Conservation (phyloP, 257 asterid species). For the Mitragyna speciosa region DNA sequence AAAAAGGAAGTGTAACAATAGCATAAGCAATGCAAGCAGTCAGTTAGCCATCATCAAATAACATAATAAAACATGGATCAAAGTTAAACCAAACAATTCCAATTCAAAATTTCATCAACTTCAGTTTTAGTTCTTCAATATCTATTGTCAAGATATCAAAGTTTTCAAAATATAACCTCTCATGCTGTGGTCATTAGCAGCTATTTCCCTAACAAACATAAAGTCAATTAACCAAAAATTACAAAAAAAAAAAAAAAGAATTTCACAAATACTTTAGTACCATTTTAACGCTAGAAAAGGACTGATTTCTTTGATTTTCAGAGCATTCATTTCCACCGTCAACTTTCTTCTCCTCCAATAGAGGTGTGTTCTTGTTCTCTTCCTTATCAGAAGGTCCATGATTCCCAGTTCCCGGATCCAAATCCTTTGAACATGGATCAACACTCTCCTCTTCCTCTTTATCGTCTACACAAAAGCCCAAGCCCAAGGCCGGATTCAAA, state of each 20-base stretch:
- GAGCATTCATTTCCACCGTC: too few relatives aligned
- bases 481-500: conserved; percentile 8
- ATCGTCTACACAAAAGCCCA: conserved; percentile 6
- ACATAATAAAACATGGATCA: not conserved
- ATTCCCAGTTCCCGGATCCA: not conserved
- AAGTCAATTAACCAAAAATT: not conserved
- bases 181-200: not conserved
- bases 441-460: not conserved
- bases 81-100: not conserved
- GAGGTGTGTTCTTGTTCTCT: not conserved
- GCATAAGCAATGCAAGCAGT: not conserved
- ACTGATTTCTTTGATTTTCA: not conserved
- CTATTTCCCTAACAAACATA: not conserved
- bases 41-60: not conserved
- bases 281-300: conserved; percentile 9
- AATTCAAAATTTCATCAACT: not conserved
- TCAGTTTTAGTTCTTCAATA: not conserved
- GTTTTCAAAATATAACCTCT: not conserved
- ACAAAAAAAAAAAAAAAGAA: not conserved
- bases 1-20: not conserved
- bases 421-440: not conserved
- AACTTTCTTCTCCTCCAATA: not conserved
- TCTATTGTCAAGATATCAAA: not conserved
- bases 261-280: not conserved
- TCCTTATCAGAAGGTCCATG: not conserved